These are phyloP conservation scores for Trichoderma breve DNA, from an alignment of 2,329 filamentous ascomycete genomes.

Conservation along the genomic window DNA sequence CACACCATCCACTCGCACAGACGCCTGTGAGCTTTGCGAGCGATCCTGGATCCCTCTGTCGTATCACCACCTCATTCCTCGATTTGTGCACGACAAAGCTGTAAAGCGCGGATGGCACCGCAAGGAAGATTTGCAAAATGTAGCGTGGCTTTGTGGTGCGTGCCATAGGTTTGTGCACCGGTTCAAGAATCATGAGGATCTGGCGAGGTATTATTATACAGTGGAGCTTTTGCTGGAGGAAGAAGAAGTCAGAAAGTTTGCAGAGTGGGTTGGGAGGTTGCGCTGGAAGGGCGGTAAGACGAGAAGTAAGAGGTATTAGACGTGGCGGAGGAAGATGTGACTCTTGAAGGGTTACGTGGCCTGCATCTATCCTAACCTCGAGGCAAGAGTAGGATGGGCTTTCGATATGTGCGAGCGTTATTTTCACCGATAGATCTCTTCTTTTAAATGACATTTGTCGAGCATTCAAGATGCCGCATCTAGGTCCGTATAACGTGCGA, in stretches of 20 bases:
- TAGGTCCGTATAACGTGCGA: neutral
- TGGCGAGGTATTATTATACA: constrained; percentile 70
- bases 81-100: constrained; percentile 71
- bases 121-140: constrained; percentile 71
- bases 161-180: constrained; percentile 82
- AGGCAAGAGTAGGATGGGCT: neutral
- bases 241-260: constrained; percentile 70
- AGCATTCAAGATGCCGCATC: neutral
- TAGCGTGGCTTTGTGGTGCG: constrained; percentile 81
- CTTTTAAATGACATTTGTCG: neutral
- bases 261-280: constrained; percentile 68
- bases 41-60: constrained; percentile 72
- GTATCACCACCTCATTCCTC: constrained; percentile 86
- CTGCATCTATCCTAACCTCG: neutral
- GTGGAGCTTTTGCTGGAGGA: constrained; percentile 68
- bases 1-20: constrained; percentile 54
- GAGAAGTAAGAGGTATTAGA: neutral
- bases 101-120: constrained; percentile 77
- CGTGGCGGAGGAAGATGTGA: neutral
- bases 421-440: no score
- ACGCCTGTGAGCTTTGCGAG: constrained; percentile 72
- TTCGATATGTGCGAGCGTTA: neutral
- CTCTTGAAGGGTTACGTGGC: neutral
- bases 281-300: constrained; percentile 62
- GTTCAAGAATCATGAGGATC: constrained; percentile 71